Base-by-base conservation (phyloP, 768 basidiomycete genomes). In the Serendipita vermifera region DNA sequence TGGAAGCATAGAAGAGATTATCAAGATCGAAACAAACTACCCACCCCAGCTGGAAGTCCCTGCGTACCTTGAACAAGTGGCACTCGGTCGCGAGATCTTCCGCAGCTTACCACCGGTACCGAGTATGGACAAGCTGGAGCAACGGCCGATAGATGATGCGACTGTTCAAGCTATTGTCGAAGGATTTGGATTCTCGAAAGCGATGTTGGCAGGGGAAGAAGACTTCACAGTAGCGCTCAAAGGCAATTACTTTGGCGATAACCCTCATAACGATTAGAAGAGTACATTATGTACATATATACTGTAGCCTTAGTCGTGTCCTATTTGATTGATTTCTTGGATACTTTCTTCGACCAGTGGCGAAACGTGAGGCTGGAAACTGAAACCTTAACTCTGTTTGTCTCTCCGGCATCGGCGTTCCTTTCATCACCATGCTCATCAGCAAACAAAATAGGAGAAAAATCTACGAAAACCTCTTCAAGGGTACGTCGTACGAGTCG, bases 381-480 rank as follows among this genome's bases (percentile, higher is more conserved):
- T n/a, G 35, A 9, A 36, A 36, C 35, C n/a, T 36, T 36, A 36
- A 9, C n/a, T 36, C 9, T 36, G 35, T 36, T 36, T 36, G 35
- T 9, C 35, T 9, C 35, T 36, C n/a, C 9, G 35, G n/a, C 35
- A 9, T 9, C n/a, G 9, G 9, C 35, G n/a, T 36, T 36, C 9
- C 35, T n/a, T 36, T 36, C 54, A 43, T 68, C 71, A 87, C 70
- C 74, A 99, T 99, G 94, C 84, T 99, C 65, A 97, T 99, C 71
- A 77, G 88, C 67, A 99, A 99, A 79, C 68, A 85, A 72, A 88
- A 97, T 80, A 80, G 85, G 75, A 87, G 89, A 68, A 71, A 79
- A 70, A 98, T 99, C 79, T 99, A 96, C 78, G 93, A 99, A 76
- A 87, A 86, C 78, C 92, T 99, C 79, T 99, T 99, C 88, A 96